Evolutionary conservation across 1,284 basidiomycete species (phyloP).

Genomic region (Ustilago sp.): DNA sequence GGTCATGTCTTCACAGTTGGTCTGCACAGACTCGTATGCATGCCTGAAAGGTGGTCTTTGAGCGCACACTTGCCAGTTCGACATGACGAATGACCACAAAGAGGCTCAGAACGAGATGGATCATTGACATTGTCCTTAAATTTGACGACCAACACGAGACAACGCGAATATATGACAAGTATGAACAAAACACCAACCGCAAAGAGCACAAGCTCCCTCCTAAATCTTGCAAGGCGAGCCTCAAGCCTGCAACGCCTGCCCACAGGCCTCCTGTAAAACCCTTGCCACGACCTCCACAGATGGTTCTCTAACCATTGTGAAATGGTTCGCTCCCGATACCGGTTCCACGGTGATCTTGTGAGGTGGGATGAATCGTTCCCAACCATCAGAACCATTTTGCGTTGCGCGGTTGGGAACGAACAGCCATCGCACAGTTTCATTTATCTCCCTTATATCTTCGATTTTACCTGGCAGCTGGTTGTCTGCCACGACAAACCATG

Average conservation of each 20-base stretch:
- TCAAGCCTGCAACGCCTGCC: neutral
- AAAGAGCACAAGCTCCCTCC: no score
- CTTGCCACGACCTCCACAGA: constrained; percentile 9
- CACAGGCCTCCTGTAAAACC: constrained; percentile 15
- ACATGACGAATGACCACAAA: no score
- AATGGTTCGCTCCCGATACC: constrained; percentile 36
- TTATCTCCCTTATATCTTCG: constrained; percentile 29
- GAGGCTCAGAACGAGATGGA: no score
- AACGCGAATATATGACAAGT: no score
- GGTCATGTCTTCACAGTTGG: no score
- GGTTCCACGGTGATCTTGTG: constrained; percentile 11
- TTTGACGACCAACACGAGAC: no score
- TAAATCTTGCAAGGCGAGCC: no score
- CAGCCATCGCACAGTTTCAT: constrained; percentile 47
- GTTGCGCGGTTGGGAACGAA: constrained; percentile 12
- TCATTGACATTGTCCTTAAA: neutral
- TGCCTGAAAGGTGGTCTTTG: no score
- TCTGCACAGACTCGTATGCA: no score
- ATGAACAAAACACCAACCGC: no score
- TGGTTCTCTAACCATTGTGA: constrained; percentile 35
- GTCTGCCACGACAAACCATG: constrained; percentile 33
- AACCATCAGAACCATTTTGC: constrained; percentile 31
- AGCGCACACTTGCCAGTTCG: no score
- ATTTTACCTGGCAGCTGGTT: constrained; percentile 23
- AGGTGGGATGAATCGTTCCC: constrained; percentile 24